Conservation (phyloP, 2,329 filamentous ascomycete genomes). For the Periconia sp. region DNA sequence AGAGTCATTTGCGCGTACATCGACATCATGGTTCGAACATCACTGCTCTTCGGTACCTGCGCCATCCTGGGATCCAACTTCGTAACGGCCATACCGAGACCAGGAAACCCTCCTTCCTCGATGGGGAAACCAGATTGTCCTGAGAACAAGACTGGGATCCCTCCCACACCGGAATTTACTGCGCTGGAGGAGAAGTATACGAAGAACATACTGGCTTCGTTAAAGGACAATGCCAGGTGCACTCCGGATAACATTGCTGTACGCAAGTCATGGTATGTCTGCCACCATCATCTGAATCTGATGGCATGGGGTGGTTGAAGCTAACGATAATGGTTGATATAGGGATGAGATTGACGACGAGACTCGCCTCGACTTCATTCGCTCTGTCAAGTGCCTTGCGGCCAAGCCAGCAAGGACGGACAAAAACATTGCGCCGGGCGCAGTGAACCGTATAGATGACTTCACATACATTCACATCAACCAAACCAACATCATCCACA, state of each 20-base stretch:
- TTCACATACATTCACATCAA: slow-evolving; percentile 8
- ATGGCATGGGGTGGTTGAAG: not conserved
- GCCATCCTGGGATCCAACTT: not conserved
- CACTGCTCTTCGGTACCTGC: not conserved
- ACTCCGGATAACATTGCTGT: not conserved
- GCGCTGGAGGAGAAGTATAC: not conserved
- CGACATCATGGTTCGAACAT: not conserved
- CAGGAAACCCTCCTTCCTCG: not conserved
- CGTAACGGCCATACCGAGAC: not conserved
- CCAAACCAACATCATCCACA: slow-evolving; percentile 7
- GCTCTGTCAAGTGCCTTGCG: slow-evolving; percentile 4
- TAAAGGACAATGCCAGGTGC: not conserved
- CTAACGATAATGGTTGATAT: not conserved
- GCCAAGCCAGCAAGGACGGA: slow-evolving; percentile 1
- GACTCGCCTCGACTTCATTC: slow-evolving; percentile 3
- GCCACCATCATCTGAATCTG: not conserved
- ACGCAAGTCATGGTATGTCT: not conserved
- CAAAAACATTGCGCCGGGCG: slow-evolving; percentile 2
- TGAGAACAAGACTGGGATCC: not conserved
- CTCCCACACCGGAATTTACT: not conserved
- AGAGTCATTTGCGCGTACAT: not conserved
- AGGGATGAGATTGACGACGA: slow-evolving; percentile 6
- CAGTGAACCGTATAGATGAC: slow-evolving; percentile 3
- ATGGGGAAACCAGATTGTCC: not conserved
- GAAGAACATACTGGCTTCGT: not conserved